These are phyloP conservation scores for Pichia inconspicua DNA, from an alignment of 1,139 yeast genomes.

Conservation along the genomic window DNA sequence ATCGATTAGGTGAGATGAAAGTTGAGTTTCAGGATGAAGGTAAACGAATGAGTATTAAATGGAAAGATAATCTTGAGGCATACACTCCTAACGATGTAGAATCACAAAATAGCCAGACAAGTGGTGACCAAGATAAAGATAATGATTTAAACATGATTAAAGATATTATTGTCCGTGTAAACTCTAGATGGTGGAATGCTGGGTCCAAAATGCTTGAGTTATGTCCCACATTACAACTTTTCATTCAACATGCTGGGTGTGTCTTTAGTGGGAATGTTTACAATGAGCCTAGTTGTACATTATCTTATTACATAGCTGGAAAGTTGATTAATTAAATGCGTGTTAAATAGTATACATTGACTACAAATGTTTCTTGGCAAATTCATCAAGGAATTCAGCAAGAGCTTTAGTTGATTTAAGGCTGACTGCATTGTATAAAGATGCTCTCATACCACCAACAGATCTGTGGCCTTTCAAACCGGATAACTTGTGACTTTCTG, in stretches of 20 bases:
- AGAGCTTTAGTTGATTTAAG: slow-evolving; percentile 55
- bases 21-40: slow-evolving; percentile 50
- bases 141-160: slow-evolving; percentile 21
- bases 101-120: not conserved
- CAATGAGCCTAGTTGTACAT: slow-evolving; percentile 47
- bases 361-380: slow-evolving; percentile 40
- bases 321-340: slow-evolving; percentile 5
- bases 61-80: slow-evolving; percentile 41
- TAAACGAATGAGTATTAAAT: slow-evolving; percentile 44
- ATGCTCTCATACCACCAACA: slow-evolving; percentile 94
- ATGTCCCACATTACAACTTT: slow-evolving; percentile 45
- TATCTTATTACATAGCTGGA: slow-evolving; percentile 37
- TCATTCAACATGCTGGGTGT: slow-evolving; percentile 44
- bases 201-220: slow-evolving; percentile 47
- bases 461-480: slow-evolving; percentile 96
- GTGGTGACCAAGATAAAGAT: not conserved
- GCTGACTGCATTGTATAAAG: slow-evolving; percentile 81
- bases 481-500: slow-evolving; percentile 41
- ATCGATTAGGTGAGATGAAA: slow-evolving; percentile 33
- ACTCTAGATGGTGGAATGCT: slow-evolving; percentile 49
- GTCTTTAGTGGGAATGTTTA: slow-evolving; percentile 52
- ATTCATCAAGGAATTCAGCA: slow-evolving; percentile 51
- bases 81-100: slow-evolving; percentile 8
- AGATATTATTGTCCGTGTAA: slow-evolving; percentile 36
- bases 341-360: not conserved